A percentile compares a stretch with the other conserved stretches of the same genome.
Evolutionary conservation across 2,329 filamentous ascomycete species (phyloP).

Genomic region (Cordyceps farinosa): DNA sequence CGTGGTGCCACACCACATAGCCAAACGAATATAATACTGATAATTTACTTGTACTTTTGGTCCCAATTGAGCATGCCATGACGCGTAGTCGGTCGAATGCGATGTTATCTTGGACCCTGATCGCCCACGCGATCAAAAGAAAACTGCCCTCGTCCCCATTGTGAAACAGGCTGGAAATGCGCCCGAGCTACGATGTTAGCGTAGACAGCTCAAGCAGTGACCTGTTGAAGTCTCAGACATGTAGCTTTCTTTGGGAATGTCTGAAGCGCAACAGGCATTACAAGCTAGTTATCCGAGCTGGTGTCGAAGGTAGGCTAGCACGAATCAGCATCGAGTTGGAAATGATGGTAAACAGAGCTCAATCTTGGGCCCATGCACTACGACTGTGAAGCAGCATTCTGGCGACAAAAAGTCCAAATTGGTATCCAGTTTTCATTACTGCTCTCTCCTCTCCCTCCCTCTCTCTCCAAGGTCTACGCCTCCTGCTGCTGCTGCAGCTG

Average conservation of each 20-base stretch:
- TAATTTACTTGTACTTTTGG: neutral
- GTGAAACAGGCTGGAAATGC: too few relatives aligned
- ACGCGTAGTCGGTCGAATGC: neutral
- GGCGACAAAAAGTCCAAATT: neutral
- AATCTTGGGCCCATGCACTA: neutral
- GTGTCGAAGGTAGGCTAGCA: too few relatives aligned
- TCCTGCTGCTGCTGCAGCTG: slow-evolving; percentile 25
- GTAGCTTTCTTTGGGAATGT: too few relatives aligned
- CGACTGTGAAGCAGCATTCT: neutral
- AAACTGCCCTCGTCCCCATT: too few relatives aligned
- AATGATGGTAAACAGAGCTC: too few relatives aligned
- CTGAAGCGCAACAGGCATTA: too few relatives aligned
- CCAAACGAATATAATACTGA: neutral
- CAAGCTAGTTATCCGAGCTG: too few relatives aligned
- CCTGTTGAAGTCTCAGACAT: too few relatives aligned
- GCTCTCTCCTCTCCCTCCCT: neutral
- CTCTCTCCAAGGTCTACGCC: neutral
- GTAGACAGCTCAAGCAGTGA: too few relatives aligned
- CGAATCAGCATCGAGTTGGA: too few relatives aligned
- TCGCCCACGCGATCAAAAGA: neutral
- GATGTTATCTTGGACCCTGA: neutral
- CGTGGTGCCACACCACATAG: neutral
- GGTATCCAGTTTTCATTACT: neutral
- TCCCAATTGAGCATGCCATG: neutral
- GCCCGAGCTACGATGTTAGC: too few relatives aligned